A percentile compares a stretch with the other conserved stretches of the same genome.
Evolutionary conservation across 768 basidiomycete species (phyloP).

Genomic region (Boletus rubroflammeus): DNA sequence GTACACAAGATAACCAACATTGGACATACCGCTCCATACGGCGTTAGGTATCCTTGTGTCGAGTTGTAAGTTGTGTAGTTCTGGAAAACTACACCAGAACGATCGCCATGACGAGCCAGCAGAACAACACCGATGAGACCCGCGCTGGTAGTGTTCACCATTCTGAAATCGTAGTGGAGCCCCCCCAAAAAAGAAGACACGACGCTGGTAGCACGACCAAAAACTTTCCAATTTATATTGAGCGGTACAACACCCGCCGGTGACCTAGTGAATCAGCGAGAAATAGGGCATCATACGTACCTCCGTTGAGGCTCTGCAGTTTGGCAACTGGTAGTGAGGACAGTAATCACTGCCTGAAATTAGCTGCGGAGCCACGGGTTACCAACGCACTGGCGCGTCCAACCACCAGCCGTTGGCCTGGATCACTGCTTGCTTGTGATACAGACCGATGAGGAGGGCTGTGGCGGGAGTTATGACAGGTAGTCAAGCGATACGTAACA

Average conservation of each 20-base stretch:
- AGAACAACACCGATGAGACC: slow-evolving; percentile 67
- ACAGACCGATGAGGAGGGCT: no score
- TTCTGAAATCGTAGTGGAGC: slow-evolving; percentile 1
- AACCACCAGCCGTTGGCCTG: no score
- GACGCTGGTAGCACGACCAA: neutral
- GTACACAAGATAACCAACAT: neutral
- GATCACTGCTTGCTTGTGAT: neutral
- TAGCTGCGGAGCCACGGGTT: neutral
- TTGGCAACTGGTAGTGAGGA: neutral
- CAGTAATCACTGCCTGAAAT: neutral
- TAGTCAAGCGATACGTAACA: no score
- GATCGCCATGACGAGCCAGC: slow-evolving; percentile 75
- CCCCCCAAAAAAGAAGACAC: neutral
- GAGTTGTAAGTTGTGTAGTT: slow-evolving; percentile 66
- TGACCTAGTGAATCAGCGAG: neutral
- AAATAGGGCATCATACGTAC: neutral
- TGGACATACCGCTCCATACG: slow-evolving; percentile 62
- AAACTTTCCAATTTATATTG: slow-evolving; percentile 7
- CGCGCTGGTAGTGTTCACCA: slow-evolving; percentile 24
- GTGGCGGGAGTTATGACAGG: no score
- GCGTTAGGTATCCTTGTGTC: slow-evolving; percentile 62
- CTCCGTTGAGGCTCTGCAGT: neutral
- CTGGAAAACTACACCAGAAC: slow-evolving; percentile 56
- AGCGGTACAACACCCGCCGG: neutral
- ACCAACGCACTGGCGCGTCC: neutral